Evolutionary conservation across 352 stramenopile species (phyloP).

Genomic region (Pythium coloratum): DNA sequence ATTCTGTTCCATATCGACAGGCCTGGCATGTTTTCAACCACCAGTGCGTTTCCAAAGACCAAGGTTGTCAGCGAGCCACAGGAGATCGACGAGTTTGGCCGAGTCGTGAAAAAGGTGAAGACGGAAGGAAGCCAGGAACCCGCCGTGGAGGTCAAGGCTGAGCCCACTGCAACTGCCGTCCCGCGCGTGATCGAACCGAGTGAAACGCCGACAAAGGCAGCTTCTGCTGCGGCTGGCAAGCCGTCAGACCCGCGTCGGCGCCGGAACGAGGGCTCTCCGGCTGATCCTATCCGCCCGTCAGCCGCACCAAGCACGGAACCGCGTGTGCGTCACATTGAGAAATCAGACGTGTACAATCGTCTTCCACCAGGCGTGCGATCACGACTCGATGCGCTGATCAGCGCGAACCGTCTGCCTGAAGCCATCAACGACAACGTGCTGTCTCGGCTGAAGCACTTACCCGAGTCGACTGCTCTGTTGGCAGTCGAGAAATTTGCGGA

Average conservation of each 20-base stretch:
- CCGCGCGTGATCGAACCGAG: background rate
- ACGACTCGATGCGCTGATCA: constrained; percentile 57
- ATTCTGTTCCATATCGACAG: constrained; percentile 59
- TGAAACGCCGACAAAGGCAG: too few relatives aligned
- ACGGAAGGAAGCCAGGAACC: background rate
- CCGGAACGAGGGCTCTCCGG: constrained; percentile 7
- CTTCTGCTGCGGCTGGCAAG: constrained; percentile 9
- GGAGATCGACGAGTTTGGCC: constrained; percentile 63
- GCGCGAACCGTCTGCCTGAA: constrained; percentile 52
- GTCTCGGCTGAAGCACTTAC: constrained; percentile 63
- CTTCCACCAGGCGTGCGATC: constrained; percentile 45
- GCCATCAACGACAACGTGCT: constrained; percentile 78
- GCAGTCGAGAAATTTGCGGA: constrained; percentile 82
- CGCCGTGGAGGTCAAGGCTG: background rate
- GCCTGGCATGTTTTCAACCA: constrained; percentile 22
- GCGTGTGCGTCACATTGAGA: constrained; percentile 10
- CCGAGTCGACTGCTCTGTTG: constrained; percentile 57
- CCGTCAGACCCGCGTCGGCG: constrained; percentile 42
- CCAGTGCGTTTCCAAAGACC: constrained; percentile 10
- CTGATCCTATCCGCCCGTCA: background rate
- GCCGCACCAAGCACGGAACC: background rate
- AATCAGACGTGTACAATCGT: constrained; percentile 63
- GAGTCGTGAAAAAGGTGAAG: constrained; percentile 26
- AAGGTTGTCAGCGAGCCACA: background rate
- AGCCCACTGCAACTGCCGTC: background rate